phyloP scores from a whole-genome alignment of 225 moss, liverwort and hornwort genomes.

The Anthoceros angustus region DNA sequence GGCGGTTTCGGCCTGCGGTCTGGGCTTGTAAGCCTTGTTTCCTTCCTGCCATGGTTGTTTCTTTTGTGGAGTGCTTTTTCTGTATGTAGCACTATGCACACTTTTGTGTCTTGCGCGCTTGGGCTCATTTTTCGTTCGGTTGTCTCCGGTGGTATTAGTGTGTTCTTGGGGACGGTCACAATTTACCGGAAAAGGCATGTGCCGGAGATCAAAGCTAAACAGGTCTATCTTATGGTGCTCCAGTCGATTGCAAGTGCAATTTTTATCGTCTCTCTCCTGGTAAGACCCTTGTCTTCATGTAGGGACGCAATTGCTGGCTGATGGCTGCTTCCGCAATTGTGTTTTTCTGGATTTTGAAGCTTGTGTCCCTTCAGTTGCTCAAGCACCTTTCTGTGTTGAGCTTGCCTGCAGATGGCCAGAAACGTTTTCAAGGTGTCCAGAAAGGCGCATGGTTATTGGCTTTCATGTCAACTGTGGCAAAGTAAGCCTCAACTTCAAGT shows the following conservation, averaged over 20 bases:
- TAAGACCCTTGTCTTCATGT: conserved; percentile 6
- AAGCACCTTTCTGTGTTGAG: neutral
- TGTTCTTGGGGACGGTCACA: conserved; percentile 13
- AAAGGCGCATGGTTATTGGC: conserved; percentile 6
- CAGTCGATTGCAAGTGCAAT: conserved; percentile 24
- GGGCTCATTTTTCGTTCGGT: too few species aligned
- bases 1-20: conserved; percentile 7
- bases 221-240: conserved; percentile 17
- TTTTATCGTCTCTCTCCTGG: conserved; percentile 19
- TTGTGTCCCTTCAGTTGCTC: too few species aligned
- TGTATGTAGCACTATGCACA: neutral
- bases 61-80: neutral
- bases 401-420: conserved; percentile 19
- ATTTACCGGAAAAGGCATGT: conserved; percentile 16
- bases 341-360: too few species aligned
- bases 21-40: conserved; percentile 7
- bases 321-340: too few species aligned
- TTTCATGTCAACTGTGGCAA: conserved; percentile 27
- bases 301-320: too few species aligned
- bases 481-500: conserved; percentile 9
- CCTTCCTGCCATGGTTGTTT: neutral
- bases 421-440: conserved; percentile 11
- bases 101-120: too few species aligned
- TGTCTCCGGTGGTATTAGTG: conserved; percentile 7
- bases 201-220: conserved; percentile 32